These are phyloP conservation scores for Zanthoxylum bungeanum DNA, from an alignment of 345 rosid species.

Conservation along the genomic window DNA sequence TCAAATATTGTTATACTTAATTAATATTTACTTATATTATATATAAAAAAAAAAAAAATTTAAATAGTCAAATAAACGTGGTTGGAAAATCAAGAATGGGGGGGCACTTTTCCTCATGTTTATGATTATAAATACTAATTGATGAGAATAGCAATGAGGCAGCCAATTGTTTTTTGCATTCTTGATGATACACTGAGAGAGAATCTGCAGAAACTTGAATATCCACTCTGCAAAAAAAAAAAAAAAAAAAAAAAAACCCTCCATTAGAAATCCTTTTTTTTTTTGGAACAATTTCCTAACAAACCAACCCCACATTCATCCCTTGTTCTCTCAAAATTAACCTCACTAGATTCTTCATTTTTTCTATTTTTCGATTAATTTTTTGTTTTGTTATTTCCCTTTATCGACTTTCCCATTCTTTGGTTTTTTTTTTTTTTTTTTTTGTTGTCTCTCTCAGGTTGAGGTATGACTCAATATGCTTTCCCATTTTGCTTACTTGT, in stretches of 20 bases:
- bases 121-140: neutral
- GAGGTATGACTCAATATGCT: slow-evolving; percentile 13
- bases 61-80: neutral
- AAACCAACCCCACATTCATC: slow-evolving; percentile 30
- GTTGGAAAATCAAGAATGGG: neutral
- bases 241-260: neutral
- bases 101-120: neutral
- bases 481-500: neutral
- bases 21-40: no score
- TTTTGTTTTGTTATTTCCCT: neutral
- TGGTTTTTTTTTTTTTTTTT: neutral
- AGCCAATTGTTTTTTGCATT: neutral
- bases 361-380: slow-evolving; percentile 1
- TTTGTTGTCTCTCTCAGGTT: slow-evolving; percentile 11
- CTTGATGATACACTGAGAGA: neutral
- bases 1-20: no score
- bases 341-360: neutral
- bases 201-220: neutral
- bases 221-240: neutral
- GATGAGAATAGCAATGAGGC: slow-evolving; percentile 3
- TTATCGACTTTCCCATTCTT: neutral
- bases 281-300: neutral
- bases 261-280: neutral
- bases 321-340: slow-evolving; percentile 42
- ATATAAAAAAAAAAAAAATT: neutral